Percentiles rank a stretch among this genome's conserved stretches.
Conservation (phyloP, 495 filamentous ascomycete species). For the Hyaloscypha bicolor region DNA sequence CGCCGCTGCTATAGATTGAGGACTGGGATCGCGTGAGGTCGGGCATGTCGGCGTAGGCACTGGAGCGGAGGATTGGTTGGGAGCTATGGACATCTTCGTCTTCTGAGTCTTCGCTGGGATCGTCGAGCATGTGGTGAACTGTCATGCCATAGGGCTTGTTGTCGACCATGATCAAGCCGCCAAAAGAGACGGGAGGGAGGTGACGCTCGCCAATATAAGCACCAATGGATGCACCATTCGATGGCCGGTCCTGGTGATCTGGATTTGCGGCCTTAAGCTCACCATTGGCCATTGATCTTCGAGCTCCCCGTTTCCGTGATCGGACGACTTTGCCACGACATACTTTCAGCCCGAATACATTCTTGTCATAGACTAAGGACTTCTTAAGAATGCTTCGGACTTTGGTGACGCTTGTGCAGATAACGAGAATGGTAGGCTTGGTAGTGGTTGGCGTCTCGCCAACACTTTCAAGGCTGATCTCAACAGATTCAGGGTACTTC, state of each 20-base stretch:
- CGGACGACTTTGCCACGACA: conserved; percentile 69
- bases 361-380: conserved; percentile 66
- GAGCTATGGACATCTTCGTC: conserved; percentile 45
- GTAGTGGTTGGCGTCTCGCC: conserved; percentile 66
- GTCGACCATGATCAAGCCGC: conserved; percentile 83
- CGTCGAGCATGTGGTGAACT: conserved; percentile 93
- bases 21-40: conserved; percentile 31
- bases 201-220: conserved; percentile 83
- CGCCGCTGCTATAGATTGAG: conserved; percentile 29
- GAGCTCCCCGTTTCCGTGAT: conserved; percentile 51
- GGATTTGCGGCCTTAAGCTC: conserved; percentile 54
- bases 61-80: conserved; percentile 41
- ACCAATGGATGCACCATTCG: conserved; percentile 90
- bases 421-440: conserved; percentile 74
- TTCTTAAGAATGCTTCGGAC: conserved; percentile 72
- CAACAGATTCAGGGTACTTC: conserved; percentile 71
- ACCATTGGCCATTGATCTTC: conserved; percentile 31
- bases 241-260: conserved; percentile 71
- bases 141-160: conserved; percentile 86
- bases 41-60: conserved; percentile 28
- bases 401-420: conserved; percentile 71
- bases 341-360: conserved; percentile 59
- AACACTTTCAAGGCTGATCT: conserved; percentile 73
- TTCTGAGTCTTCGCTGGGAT: conserved; percentile 63
- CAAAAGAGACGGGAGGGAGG: conserved; percentile 86